phyloP scores from a whole-genome alignment of 352 stramenopile genomes.

The Phytophthora niederhauseri region DNA sequence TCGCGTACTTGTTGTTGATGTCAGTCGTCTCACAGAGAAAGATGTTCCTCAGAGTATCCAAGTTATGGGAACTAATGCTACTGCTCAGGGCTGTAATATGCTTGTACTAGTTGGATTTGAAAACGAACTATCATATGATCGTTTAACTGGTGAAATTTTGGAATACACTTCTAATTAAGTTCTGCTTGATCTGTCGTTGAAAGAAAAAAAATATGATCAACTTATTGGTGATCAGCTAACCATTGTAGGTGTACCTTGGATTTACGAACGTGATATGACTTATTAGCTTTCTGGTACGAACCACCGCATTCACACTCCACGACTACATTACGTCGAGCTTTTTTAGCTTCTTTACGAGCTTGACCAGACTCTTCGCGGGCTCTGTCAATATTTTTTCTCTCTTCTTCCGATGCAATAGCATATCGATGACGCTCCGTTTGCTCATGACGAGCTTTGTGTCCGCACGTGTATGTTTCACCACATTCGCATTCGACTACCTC shows the following conservation, averaged over 20 bases:
- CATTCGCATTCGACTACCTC: slow-evolving; percentile 21
- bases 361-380: not conserved
- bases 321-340: slow-evolving; percentile 1
- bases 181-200: too few relatives aligned
- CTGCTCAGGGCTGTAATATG: not conserved
- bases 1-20: not conserved
- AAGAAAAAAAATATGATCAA: slow-evolving; percentile 23
- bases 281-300: slow-evolving; percentile 2
- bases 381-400: slow-evolving; percentile 7
- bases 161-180: too few relatives aligned
- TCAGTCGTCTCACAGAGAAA: not conserved
- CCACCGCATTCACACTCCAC: slow-evolving; percentile 15
- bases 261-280: slow-evolving; percentile 17
- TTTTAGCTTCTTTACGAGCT: not conserved
- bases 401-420: slow-evolving; percentile 19
- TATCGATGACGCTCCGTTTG: slow-evolving; percentile 24
- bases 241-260: slow-evolving; percentile 7
- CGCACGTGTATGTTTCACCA: slow-evolving; percentile 24
- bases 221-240: slow-evolving; percentile 16
- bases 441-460: slow-evolving; percentile 22
- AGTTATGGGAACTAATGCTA: not conserved
- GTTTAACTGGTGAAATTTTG: not conserved
- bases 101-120: not conserved
- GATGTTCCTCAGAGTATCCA: not conserved
- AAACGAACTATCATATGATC: not conserved